phyloP scores from a whole-genome alignment of 305 asterid species.

The Withania somnifera region DNA sequence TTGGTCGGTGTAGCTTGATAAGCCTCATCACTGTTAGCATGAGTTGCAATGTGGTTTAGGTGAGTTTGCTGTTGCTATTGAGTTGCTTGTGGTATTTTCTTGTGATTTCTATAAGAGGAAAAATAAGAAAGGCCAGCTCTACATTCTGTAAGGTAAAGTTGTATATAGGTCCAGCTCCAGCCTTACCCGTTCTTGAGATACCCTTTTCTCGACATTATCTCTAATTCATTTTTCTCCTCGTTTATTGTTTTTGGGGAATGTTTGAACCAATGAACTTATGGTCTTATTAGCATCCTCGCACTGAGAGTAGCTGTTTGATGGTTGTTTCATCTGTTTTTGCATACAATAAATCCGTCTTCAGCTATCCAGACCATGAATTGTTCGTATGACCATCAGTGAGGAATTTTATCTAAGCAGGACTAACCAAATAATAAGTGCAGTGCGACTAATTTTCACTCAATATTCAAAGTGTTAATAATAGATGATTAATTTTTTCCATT shows the following conservation, averaged over 20 bases:
- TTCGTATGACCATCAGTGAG: background rate
- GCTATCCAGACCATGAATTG: background rate
- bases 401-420: background rate
- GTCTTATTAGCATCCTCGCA: background rate
- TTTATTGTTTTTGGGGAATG: background rate
- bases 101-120: too few species aligned
- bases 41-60: too few species aligned
- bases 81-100: too few species aligned
- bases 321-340: background rate
- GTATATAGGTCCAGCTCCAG: too few species aligned
- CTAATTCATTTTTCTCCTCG: background rate
- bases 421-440: background rate
- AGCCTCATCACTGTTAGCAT: background rate
- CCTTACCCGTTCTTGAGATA: too few species aligned
- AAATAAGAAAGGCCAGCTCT: too few species aligned
- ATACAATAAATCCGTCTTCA: background rate
- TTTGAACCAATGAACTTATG: background rate
- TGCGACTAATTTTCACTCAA: background rate
- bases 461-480: background rate
- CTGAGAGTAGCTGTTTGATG: background rate
- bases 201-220: background rate
- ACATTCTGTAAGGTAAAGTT: too few species aligned
- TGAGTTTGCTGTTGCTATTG: too few species aligned
- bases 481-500: background rate
- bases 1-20: background rate